Conservation (phyloP, 306 rosid genomes). For the Styphnolobium japonicum region DNA sequence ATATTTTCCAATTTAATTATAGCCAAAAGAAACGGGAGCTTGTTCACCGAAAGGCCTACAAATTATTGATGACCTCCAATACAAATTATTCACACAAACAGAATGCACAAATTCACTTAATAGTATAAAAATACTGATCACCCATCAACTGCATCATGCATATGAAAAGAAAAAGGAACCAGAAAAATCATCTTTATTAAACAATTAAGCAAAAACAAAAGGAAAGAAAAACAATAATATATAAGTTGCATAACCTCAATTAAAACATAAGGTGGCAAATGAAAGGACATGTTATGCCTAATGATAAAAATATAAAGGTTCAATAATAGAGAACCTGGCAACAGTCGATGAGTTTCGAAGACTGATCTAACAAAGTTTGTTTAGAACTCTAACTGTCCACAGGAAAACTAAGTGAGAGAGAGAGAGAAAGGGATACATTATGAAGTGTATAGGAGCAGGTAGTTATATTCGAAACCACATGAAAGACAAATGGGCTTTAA, state of each 20-base stretch:
- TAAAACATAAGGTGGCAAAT: background rate
- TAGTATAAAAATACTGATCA: background rate
- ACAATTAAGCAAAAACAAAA: background rate
- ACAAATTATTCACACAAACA: background rate
- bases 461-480: background rate
- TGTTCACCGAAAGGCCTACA: background rate
- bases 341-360: background rate
- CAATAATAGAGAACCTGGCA: background rate
- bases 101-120: background rate
- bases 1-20: constrained; percentile 8
- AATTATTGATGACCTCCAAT: constrained; percentile 1
- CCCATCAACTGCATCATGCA: background rate
- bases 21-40: constrained; percentile 8
- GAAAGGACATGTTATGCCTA: background rate
- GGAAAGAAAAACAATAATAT: background rate
- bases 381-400: background rate
- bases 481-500: background rate
- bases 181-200: background rate
- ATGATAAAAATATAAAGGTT: background rate
- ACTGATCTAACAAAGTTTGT: constrained; percentile 6
- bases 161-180: background rate
- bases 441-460: background rate
- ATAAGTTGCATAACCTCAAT: background rate
- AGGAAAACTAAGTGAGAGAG: background rate
- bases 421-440: background rate